Percentiles rank a stretch among this genome's conserved stretches.
phyloP scores from a whole-genome alignment of 257 asterid species.

The Solanum ossicruentum region DNA sequence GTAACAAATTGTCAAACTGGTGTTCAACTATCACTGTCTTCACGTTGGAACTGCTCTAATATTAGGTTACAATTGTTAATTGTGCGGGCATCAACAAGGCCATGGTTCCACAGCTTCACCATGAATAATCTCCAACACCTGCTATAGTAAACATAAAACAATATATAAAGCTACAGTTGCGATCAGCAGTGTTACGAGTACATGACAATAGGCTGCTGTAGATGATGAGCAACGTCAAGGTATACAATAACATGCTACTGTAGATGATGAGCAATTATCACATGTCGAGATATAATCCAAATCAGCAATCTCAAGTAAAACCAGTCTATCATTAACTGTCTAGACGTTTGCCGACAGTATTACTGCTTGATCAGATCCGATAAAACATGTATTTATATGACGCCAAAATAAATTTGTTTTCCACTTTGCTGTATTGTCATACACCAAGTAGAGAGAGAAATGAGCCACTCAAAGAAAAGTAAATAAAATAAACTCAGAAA shows the following conservation, averaged over 20 bases:
- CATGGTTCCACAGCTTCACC: constrained; percentile 92
- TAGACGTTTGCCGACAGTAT: background rate
- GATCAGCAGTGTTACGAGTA: background rate
- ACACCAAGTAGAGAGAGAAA: background rate
- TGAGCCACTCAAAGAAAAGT: background rate
- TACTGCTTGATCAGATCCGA: background rate
- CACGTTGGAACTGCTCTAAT: constrained; percentile 36
- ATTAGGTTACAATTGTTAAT: constrained; percentile 64
- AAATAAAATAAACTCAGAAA: background rate
- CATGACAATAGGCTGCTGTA: background rate
- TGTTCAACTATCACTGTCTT: constrained; percentile 17
- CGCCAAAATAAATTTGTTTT: background rate
- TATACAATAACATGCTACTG: background rate
- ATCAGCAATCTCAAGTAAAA: background rate
- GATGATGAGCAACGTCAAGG: background rate
- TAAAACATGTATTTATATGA: background rate
- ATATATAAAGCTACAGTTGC: background rate
- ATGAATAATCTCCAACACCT: constrained; percentile 97
- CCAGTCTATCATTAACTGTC: background rate
- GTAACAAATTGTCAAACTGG: background rate
- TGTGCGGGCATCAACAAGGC: constrained; percentile 72
- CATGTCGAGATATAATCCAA: background rate
- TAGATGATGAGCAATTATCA: background rate
- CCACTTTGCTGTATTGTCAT: background rate
- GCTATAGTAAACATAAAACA: background rate